Percentiles rank a stretch among this genome's conserved stretches.
Evolutionary conservation across 129 eudicot genomes (phyloP).

Genomic region (Arctium lappa): DNA sequence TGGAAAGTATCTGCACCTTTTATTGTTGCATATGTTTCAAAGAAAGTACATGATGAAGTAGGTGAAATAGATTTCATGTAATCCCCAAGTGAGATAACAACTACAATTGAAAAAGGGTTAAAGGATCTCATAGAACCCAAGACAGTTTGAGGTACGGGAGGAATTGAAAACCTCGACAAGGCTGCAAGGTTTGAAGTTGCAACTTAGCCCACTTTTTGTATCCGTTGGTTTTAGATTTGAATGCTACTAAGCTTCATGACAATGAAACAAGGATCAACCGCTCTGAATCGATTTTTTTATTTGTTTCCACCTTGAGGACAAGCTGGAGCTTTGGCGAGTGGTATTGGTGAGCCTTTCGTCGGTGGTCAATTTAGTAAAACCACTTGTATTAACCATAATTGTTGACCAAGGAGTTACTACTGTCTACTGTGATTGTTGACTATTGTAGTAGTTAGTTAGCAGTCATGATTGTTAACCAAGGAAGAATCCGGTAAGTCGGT

Average conservation of each 20-base stretch:
- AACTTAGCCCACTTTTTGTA: constrained; percentile 56
- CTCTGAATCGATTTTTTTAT: neutral
- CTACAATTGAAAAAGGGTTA: constrained; percentile 81
- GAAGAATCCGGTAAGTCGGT: neutral
- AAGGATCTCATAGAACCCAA: constrained; percentile 84
- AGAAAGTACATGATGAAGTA: constrained; percentile 69
- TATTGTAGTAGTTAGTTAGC: neutral
- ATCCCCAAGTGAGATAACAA: constrained; percentile 63
- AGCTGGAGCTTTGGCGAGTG: neutral
- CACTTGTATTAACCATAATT: too few relatives aligned
- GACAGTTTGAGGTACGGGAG: constrained; percentile 92
- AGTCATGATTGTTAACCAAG: neutral
- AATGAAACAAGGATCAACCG: constrained; percentile 78
- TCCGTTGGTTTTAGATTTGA: constrained; percentile 39
- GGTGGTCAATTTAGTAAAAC: neutral
- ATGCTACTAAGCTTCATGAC: constrained; percentile 51
- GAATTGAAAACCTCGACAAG: constrained; percentile 56
- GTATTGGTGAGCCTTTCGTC: neutral
- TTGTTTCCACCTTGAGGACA: neutral
- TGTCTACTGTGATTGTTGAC: neutral
- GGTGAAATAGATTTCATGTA: constrained; percentile 87
- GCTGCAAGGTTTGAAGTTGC: constrained; percentile 58
- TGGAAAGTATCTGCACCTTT: constrained; percentile 89
- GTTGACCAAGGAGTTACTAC: neutral
- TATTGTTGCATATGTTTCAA: constrained; percentile 94